Conservation (phyloP, 2,329 filamentous ascomycete genomes). For the Neonectria coccinea region DNA sequence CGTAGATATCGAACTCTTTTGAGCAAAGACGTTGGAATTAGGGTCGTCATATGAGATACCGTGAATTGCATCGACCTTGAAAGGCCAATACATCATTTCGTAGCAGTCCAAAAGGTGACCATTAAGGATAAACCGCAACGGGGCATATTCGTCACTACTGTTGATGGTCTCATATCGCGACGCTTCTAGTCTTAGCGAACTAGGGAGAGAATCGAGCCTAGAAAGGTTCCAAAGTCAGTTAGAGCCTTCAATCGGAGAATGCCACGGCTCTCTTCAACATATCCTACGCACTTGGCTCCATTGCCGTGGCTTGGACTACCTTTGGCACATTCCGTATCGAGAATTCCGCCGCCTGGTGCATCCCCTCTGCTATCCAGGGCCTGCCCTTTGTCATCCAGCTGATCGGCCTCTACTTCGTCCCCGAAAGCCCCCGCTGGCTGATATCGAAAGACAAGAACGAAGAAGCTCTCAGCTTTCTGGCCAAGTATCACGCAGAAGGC, state of each 20-base stretch:
- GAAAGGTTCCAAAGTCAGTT: too few relatives aligned
- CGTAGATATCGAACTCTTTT: constrained; percentile 2
- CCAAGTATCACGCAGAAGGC: constrained; percentile 25
- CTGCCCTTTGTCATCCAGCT: constrained; percentile 22
- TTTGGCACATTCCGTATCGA: constrained; percentile 26
- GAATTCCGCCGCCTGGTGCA: constrained; percentile 16
- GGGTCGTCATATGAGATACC: neutral
- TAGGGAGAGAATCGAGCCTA: constrained; percentile 3
- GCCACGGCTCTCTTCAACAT: constrained; percentile 23
- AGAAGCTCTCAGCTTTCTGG: constrained; percentile 16
- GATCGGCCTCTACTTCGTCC: constrained; percentile 17
- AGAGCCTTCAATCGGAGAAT: too few relatives aligned
- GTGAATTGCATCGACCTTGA: constrained; percentile 5
- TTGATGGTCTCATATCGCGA: neutral
- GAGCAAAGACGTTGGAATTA: neutral
- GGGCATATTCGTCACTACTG: neutral
- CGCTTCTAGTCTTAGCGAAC: neutral
- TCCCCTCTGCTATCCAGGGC: constrained; percentile 23
- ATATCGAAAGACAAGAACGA: constrained; percentile 8
- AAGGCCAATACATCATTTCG: constrained; percentile 22
- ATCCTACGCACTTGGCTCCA: constrained; percentile 20
- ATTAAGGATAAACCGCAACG: constrained; percentile 13
- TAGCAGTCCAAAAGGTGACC: constrained; percentile 18
- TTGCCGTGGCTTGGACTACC: constrained; percentile 20
- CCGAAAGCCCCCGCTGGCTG: constrained; percentile 25